phyloP scores from a whole-genome alignment of 2,329 filamentous ascomycete genomes.

The Blumeria hordei region DNA sequence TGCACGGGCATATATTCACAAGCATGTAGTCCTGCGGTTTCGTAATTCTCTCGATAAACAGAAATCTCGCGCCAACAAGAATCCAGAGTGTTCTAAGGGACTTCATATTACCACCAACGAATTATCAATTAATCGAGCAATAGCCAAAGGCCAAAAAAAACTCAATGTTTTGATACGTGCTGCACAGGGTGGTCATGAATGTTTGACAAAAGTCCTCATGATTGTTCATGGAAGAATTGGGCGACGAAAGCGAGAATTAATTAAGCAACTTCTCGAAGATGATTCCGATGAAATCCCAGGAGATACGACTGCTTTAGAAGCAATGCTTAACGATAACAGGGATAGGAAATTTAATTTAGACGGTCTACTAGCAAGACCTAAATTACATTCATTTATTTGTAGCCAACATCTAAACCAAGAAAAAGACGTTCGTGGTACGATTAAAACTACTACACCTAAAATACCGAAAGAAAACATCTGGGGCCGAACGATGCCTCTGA shows the following conservation, averaged over 20 bases:
- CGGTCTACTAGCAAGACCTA: slow-evolving; percentile 2
- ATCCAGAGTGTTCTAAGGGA: neutral
- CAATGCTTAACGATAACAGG: neutral
- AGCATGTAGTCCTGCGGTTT: slow-evolving; percentile 23
- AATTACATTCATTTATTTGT: slow-evolving; percentile 8
- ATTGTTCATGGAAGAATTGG: slow-evolving; percentile 29
- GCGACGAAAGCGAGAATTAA: slow-evolving; percentile 23
- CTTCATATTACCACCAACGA: neutral
- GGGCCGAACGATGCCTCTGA: slow-evolving; percentile 21
- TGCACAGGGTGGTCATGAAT: slow-evolving; percentile 23
- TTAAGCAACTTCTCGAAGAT: slow-evolving; percentile 17
- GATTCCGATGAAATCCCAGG: slow-evolving; percentile 16
- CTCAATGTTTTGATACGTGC: slow-evolving; percentile 27
- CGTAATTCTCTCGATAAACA: too few species aligned
- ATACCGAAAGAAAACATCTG: slow-evolving; percentile 24
- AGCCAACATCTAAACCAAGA: slow-evolving; percentile 8
- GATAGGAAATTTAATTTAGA: neutral
- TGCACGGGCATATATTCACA: slow-evolving; percentile 21
- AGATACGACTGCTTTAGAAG: slow-evolving; percentile 16
- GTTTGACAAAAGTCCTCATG: slow-evolving; percentile 24
- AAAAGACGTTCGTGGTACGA: slow-evolving; percentile 3
- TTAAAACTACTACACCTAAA: slow-evolving; percentile 12
- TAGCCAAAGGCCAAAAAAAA: slow-evolving; percentile 19
- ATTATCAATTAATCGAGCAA: neutral
- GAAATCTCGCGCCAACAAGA: too few species aligned